A percentile compares a stretch with the other conserved stretches of the same genome.
Conservation (phyloP, 1,284 basidiomycete genomes). For the Trichosporon inkin region DNA sequence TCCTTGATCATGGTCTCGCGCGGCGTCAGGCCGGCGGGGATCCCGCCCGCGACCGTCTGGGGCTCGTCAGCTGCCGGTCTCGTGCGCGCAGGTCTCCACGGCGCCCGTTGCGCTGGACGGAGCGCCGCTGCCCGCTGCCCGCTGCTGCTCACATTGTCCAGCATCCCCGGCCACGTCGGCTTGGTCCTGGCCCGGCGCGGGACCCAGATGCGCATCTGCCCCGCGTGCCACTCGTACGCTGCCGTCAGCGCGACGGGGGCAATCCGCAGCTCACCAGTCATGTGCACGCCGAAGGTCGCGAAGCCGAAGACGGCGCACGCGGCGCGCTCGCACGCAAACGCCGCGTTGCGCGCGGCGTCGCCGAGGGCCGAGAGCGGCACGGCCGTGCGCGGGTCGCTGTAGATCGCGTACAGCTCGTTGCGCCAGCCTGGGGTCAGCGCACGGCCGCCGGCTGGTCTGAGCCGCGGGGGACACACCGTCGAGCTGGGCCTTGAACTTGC, state of each 20-base stretch:
- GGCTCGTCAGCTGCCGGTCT: slow-evolving; percentile 15
- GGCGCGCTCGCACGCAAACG: slow-evolving; percentile 82
- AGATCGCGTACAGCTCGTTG: slow-evolving; percentile 75
- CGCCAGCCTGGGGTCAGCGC: slow-evolving; percentile 62
- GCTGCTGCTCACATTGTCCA: slow-evolving; percentile 19
- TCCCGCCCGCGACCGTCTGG: slow-evolving; percentile 56
- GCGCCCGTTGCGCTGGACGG: too few relatives aligned
- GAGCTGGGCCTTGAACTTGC: slow-evolving; percentile 46
- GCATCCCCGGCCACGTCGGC: slow-evolving; percentile 61
- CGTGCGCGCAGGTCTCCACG: background rate
- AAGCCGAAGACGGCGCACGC: slow-evolving; percentile 77
- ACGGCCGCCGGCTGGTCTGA: background rate
- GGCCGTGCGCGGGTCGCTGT: slow-evolving; percentile 57
- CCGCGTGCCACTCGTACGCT: slow-evolving; percentile 44
- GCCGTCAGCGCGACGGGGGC: background rate
- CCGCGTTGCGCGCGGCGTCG: slow-evolving; percentile 57
- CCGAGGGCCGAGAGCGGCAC: slow-evolving; percentile 47
- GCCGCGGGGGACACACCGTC: slow-evolving; percentile 38
- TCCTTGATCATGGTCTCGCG: slow-evolving; percentile 84
- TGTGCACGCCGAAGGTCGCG: slow-evolving; percentile 64
- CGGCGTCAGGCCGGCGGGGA: slow-evolving; percentile 63
- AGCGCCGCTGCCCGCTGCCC: background rate
- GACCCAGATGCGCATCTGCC: slow-evolving; percentile 69
- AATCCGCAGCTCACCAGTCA: slow-evolving; percentile 34
- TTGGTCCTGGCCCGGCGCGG: slow-evolving; percentile 81